Evolutionary conservation across 306 rosid species (phyloP), one percentile per base, ranked within the genome.

Genomic region (Dryas drummondii): DNA sequence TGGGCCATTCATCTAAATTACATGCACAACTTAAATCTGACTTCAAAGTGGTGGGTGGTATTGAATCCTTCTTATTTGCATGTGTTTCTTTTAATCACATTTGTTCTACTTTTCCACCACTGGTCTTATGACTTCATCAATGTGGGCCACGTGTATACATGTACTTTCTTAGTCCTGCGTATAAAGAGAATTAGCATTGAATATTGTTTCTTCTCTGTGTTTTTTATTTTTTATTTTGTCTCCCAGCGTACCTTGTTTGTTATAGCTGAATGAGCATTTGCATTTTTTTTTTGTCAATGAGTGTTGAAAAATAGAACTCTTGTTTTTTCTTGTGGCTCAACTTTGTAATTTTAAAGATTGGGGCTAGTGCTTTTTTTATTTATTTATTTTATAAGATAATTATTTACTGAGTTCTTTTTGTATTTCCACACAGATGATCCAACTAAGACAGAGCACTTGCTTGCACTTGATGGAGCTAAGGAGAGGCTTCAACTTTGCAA

Each of bases 381-480:
- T n/a, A n/a, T n/a, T n/a, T n/a, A n/a, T 32, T 32, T 32, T 32
- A 16, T 11, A 2, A 37, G 4, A n/a, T 16, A 26, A 6, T 4
- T 15, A 70, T 13, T 77, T 69, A 44, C 41, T 37, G 10, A 11
- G 45, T 67, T 45, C 0, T 19, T 32, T 54, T 44, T 59, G 50
- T 19, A 13, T 60, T 47, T 49, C 46, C 66, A 62, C 9, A 9
- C 60, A 79, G 86, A 75, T 68, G 83, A 83, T 54, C 57, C 76
- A 16, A 68, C 78, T 40, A 83, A 83, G 78, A 76, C 75, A 26
- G 68, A 68, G 37, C 86, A 83, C 76, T 54, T 83, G 66, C 58
- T 26, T 9, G 64, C 52, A 32, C 78, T 83, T 79, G 86, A 83
- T 71, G 86, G 86, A 55, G 86, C 86, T 48, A 80, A 83, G 74